Evolutionary conservation across 768 basidiomycete genomes (phyloP), one percentile per base, ranked within the genome.

Genomic region (Mycena venus): DNA sequence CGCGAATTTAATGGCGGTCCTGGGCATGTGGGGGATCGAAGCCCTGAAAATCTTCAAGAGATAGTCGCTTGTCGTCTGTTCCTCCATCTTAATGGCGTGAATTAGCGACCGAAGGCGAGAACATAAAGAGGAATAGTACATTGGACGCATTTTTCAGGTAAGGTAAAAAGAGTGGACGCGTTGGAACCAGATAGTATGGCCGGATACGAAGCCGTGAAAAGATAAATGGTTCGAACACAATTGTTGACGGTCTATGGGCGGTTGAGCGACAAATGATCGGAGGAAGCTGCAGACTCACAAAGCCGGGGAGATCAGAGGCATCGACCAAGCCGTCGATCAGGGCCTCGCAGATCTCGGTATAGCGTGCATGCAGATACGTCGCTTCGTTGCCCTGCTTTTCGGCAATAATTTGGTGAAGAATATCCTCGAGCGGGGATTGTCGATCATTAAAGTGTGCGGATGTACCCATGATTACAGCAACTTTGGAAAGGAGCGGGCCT

Each of bases 321-420:
- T 98, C 98, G 4, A 97, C 95, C 25, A 99, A 86, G 2, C 93
- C 92, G 80, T 96, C 95, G 59, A 99, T 96, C 73, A 99, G 83
- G 0, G 90, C 90, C 78, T 96, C 95, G 74, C 96, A 95, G 47
- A 98, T 93, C 74, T 95, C 93, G 3, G 88, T 84, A 81, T 96
- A 96, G n/a, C 91, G 91, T 7, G 84, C 80, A 74, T 94, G 93
- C 42, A 96, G 83, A 19, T 83, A 80, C 1, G 85, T 73, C 14
- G 89, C 85, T 17, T 94, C 89, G 55, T 79, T 82, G 1, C 89
- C 90, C n/a, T 88, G 88, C 80, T 95, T 96, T 27, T 91, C 92
- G 1, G 87, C 85, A 82, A 96, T 93, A 36, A 97, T 94, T 83
- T 93, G 94, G 79, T 95, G 92, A 27, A 99, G 84, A 23, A 97